Conservation (phyloP, 2,329 filamentous ascomycete genomes). For the Juglanconis sp. region DNA sequence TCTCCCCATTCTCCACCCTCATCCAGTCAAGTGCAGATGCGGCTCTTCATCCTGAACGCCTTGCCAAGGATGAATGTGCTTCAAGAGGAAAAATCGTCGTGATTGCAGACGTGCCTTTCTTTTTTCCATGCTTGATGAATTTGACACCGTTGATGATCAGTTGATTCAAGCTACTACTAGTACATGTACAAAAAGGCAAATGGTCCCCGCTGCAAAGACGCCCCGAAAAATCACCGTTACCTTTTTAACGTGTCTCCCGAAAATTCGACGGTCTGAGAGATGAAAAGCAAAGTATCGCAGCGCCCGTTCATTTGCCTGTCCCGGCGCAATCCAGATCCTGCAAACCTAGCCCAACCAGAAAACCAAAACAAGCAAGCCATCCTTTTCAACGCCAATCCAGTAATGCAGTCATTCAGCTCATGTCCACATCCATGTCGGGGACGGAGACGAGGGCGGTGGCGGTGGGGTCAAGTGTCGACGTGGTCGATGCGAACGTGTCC, state of each 20-base stretch:
- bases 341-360: slow-evolving; percentile 3
- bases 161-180: slow-evolving; percentile 11
- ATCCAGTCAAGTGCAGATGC: background rate
- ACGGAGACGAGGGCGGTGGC: slow-evolving; percentile 19
- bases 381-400: slow-evolving; percentile 15
- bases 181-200: slow-evolving; percentile 15
- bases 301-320: background rate
- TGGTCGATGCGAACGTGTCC: slow-evolving; percentile 20
- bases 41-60: background rate
- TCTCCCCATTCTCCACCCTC: slow-evolving; percentile 3
- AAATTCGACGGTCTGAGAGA: background rate
- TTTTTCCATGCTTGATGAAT: slow-evolving; percentile 1
- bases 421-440: slow-evolving; percentile 33
- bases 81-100: background rate
- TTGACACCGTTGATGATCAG: background rate
- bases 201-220: slow-evolving; percentile 32
- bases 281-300: slow-evolving; percentile 2
- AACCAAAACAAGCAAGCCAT: background rate
- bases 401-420: slow-evolving; percentile 30
- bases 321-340: slow-evolving; percentile 5
- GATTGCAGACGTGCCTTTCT: background rate
- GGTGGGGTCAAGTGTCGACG: slow-evolving; percentile 1
- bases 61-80: background rate
- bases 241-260: slow-evolving; percentile 8
- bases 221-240: slow-evolving; percentile 21